Base-by-base conservation (phyloP, 1,284 basidiomycete species). In the Thecaphora frezii region DNA sequence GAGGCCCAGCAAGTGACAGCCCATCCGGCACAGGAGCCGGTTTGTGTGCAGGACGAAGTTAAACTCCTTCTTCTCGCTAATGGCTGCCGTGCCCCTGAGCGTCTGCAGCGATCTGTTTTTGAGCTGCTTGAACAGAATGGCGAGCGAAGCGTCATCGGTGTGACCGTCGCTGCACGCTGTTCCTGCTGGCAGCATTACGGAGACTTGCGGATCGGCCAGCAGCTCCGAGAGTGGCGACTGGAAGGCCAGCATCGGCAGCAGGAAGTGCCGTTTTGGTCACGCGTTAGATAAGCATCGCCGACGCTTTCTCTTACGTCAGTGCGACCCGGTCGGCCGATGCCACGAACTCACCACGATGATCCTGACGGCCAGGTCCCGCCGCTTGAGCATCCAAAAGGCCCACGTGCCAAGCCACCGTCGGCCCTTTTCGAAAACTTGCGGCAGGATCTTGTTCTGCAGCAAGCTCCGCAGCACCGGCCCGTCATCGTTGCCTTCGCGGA, bases 351-450 rank as follows among this genome's bases (percentile, higher is more conserved):
- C 37, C 21, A 93, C 80, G 19, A 94, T 83, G 44, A 91, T 87
- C 43, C 88, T 85, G 19, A 96, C 89, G 1, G 92, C 88, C 14
- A 96, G 77, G 79, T 97, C 93, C 45, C 89, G 84, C 30, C 90
- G 83, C 63, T 87, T 86, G 25, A 97, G 82, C 61, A 91, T 82
- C 91, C 93, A 96, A 79, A 97, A 93, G 3, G 90, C 90, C 94
- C 93, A 98, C 59, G 88, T 91, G n/a, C 86, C 90, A n/a, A 97
- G 82, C 89, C 90, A 97, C 33, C 94, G 84, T 79, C 97, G 92
- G 0, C 92, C 93, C 19, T 87, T 84, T 48, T 83, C 83, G 76
- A 97, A 90, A 0, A 93, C 93, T 21, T 85, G 83, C 0, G 93
- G 93, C 1, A 98, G 80, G 2, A 97, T 87, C 0, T 85, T 87